Conservation (phyloP, 2,329 filamentous ascomycete species). For the Apiospora phragmitis region DNA sequence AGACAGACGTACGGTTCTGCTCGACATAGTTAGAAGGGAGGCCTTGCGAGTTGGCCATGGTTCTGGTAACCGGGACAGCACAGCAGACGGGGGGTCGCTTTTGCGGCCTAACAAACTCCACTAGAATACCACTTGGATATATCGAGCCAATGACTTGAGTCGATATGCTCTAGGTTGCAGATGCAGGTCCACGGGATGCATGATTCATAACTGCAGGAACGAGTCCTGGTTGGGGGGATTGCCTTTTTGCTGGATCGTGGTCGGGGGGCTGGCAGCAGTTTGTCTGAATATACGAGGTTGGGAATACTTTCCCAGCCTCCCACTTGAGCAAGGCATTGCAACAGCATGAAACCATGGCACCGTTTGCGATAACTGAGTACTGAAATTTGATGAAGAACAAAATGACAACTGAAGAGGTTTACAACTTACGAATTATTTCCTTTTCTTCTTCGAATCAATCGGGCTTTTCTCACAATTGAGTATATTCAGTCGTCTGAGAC, state of each 20-base stretch:
- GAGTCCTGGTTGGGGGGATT: constrained; percentile 2
- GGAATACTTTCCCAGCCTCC: neutral
- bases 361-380: neutral
- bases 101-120: constrained; percentile 1
- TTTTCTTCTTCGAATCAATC: neutral
- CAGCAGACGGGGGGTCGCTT: neutral
- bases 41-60: constrained; percentile 1
- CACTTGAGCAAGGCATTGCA: neutral
- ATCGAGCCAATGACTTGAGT: constrained; percentile 5
- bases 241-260: constrained; percentile 8
- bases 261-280: neutral
- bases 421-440: neutral
- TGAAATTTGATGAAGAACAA: neutral
- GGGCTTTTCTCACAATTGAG: neutral
- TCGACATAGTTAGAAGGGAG: constrained; percentile 9
- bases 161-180: neutral
- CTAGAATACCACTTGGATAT: constrained; percentile 6
- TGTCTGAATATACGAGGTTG: constrained; percentile 5
- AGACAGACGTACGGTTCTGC: constrained; percentile 9
- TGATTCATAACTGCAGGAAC: constrained; percentile 2
- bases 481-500: neutral
- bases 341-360: constrained; percentile 4
- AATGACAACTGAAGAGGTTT: neutral
- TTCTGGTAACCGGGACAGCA: neutral
- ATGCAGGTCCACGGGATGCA: neutral